Conservation (phyloP, 192 early-diverging fungal species). For the Irineochytrium annulatum region DNA sequence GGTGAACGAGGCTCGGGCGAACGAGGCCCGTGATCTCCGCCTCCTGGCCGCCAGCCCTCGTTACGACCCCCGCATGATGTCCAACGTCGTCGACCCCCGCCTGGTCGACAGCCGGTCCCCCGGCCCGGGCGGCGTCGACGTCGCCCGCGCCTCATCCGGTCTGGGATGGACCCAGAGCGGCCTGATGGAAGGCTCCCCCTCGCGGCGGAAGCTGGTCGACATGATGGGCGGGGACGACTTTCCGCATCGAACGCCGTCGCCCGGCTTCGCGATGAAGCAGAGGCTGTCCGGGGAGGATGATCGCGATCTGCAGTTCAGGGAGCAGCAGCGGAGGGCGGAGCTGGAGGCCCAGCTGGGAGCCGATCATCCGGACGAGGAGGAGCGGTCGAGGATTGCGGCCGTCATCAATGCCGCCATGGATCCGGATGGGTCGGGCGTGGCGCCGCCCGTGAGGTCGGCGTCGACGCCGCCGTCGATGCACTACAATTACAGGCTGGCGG, state of each 20-base stretch:
- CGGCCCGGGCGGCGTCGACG: too few relatives aligned
- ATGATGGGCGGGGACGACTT: constrained; percentile 34
- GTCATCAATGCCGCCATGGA: constrained; percentile 62
- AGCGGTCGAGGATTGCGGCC: constrained; percentile 50
- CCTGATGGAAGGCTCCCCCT: too few relatives aligned
- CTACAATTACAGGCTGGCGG: constrained; percentile 26
- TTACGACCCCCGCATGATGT: too few relatives aligned
- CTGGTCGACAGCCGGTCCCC: too few relatives aligned
- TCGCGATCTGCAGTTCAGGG: constrained; percentile 21
- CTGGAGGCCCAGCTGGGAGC: constrained; percentile 31
- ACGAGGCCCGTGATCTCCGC: too few relatives aligned
- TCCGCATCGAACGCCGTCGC: constrained; percentile 38
- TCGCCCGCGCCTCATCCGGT: too few relatives aligned
- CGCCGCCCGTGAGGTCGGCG: constrained; percentile 54
- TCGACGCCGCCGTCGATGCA: constrained; percentile 63
- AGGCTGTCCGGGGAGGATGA: constrained; percentile 13
- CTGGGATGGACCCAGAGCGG: too few relatives aligned
- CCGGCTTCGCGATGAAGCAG: constrained; percentile 21
- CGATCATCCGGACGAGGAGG: constrained; percentile 47
- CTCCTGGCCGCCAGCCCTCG: too few relatives aligned
- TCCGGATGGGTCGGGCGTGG: constrained; percentile 37
- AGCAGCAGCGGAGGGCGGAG: constrained; percentile 34
- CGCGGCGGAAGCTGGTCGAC: constrained; percentile 31
- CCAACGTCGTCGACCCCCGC: too few relatives aligned
- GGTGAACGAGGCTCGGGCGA: too few relatives aligned